Evolutionary conservation across 495 filamentous ascomycete species (phyloP).

Genomic region (Penicillium alfredii): DNA sequence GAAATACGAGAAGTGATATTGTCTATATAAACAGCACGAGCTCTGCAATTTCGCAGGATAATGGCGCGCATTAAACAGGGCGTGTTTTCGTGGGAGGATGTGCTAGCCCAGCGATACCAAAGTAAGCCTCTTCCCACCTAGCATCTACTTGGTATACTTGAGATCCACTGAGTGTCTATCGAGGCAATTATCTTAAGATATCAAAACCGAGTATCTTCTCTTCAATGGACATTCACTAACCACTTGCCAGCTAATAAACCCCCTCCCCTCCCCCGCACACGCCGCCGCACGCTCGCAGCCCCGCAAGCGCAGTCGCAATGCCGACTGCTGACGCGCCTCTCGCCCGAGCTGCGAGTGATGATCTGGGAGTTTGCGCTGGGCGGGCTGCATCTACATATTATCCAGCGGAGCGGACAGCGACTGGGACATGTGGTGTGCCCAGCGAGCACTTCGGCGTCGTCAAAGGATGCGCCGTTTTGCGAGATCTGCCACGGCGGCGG

Average conservation of each 20-base stretch:
- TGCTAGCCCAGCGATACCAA: constrained; percentile 41
- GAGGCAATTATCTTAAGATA: too few species aligned
- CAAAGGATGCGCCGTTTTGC: too few species aligned
- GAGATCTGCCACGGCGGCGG: constrained; percentile 36
- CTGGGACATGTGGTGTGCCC: constrained; percentile 38
- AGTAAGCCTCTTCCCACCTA: constrained; percentile 23
- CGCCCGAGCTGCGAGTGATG: constrained; percentile 39
- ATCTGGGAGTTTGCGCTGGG: constrained; percentile 42
- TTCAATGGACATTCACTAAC: too few species aligned
- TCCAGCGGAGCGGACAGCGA: constrained; percentile 30
- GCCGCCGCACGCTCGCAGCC: constrained; percentile 3
- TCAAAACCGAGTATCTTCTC: too few species aligned
- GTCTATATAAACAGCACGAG: too few species aligned
- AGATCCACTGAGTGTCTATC: too few species aligned
- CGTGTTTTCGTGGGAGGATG: constrained; percentile 45
- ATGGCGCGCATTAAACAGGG: constrained; percentile 41
- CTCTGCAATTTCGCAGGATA: constrained; percentile 3
- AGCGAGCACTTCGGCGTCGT: too few species aligned
- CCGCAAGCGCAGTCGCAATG: constrained; percentile 26
- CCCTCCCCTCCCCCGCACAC: constrained; percentile 21
- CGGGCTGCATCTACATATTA: constrained; percentile 33
- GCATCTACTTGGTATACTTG: neutral
- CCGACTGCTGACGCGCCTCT: constrained; percentile 35
- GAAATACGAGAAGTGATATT: too few species aligned
- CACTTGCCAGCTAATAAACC: constrained; percentile 36